Percentiles rank a stretch among this genome's conserved stretches.
Conservation (phyloP, 306 rosid genomes). For the Amphicarpaea edgeworthii region DNA sequence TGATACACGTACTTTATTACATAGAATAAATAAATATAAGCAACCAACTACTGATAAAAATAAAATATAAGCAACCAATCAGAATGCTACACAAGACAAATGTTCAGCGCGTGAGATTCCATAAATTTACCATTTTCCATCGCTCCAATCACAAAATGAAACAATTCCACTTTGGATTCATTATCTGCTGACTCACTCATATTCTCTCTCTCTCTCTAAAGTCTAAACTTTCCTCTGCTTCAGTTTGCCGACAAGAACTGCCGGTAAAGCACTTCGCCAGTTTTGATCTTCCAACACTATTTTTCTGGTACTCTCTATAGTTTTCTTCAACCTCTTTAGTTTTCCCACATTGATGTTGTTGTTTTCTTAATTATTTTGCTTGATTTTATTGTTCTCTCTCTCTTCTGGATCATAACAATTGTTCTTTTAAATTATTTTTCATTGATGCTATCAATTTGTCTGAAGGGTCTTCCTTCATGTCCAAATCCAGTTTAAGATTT, state of each 20-base stretch:
- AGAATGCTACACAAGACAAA: conserved; percentile 9
- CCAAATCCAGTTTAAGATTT: not conserved
- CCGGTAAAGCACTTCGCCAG: not conserved
- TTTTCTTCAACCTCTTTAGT: not conserved
- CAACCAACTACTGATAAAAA: too few species aligned
- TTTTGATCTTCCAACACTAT: conserved; percentile 18
- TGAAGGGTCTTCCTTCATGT: not conserved
- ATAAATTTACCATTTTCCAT: not conserved
- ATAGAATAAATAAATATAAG: too few species aligned
- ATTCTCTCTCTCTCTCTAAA: not conserved
- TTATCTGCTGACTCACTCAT: not conserved
- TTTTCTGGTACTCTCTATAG: conserved; percentile 8
- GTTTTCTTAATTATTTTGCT: conserved; percentile 8
- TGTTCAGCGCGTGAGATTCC: conserved; percentile 40
- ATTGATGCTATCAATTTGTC: conserved; percentile 13
- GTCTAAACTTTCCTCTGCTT: conserved; percentile 18
- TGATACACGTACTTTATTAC: not conserved
- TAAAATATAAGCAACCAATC: not conserved
- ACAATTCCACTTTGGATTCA: conserved; percentile 31
- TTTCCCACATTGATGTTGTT: not conserved
- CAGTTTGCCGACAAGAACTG: conserved; percentile 11
- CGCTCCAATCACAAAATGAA: not conserved
- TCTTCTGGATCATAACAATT: not conserved
- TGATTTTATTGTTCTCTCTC: conserved; percentile 2
- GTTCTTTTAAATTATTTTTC: not conserved